Conservation (phyloP, 140 eudicot species). For the Senecio squalidus region DNA sequence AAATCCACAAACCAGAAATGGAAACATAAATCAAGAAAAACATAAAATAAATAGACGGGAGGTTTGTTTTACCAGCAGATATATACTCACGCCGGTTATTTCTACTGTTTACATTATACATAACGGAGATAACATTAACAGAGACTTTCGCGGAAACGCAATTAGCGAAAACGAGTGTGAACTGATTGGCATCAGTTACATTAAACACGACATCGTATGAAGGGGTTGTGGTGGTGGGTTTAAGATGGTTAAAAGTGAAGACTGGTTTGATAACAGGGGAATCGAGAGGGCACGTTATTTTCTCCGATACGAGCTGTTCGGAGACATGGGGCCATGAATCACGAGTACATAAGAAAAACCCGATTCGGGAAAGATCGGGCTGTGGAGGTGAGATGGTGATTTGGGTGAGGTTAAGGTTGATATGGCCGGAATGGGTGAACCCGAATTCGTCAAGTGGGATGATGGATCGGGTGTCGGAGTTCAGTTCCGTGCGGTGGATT, state of each 20-base stretch:
- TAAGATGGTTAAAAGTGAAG: slow-evolving; percentile 32
- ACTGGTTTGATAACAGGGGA: slow-evolving; percentile 36
- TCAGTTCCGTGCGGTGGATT: slow-evolving; percentile 33
- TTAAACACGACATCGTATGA: slow-evolving; percentile 16
- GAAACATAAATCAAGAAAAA: slow-evolving; percentile 31
- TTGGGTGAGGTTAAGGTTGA: slow-evolving; percentile 34
- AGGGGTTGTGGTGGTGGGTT: slow-evolving; percentile 28
- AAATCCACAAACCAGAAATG: slow-evolving; percentile 32
- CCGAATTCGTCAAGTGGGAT: slow-evolving; percentile 53
- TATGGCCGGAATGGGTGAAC: slow-evolving; percentile 47
- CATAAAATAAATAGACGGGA: slow-evolving; percentile 33
- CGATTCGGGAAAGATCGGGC: slow-evolving; percentile 38
- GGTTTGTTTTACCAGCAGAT: slow-evolving; percentile 44
- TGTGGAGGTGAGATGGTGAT: slow-evolving; percentile 25
- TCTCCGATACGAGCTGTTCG: slow-evolving; percentile 10
- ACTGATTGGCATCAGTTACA: slow-evolving; percentile 31
- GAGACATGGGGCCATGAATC: slow-evolving; percentile 20
- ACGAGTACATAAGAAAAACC: slow-evolving; percentile 33
- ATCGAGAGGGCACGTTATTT: slow-evolving; percentile 33
- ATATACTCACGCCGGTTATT: slow-evolving; percentile 34
- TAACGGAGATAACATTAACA: slow-evolving; percentile 31
- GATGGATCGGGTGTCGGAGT: slow-evolving; percentile 33
- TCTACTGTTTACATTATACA: slow-evolving; percentile 31
- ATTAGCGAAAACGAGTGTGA: slow-evolving; percentile 39
- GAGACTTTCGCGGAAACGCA: slow-evolving; percentile 31